These are phyloP conservation scores for Phytophthora sp. DNA, from an alignment of 352 stramenopile species.

Conservation along the genomic window DNA sequence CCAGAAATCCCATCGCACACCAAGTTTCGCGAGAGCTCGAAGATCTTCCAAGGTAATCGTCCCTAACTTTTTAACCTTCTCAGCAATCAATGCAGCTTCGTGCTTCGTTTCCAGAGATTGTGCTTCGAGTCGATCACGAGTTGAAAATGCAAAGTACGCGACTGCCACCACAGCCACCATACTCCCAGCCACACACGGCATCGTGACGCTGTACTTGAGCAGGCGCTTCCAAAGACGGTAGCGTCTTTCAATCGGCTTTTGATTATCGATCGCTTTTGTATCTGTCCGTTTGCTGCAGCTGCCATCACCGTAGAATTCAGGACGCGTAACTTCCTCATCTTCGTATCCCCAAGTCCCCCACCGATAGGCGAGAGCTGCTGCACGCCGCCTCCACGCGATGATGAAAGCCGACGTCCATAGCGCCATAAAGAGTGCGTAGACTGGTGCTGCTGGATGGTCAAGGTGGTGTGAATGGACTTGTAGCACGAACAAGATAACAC, in stretches of 20 bases:
- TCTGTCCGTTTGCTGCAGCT: constrained; percentile 1
- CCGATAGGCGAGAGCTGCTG: constrained; percentile 80
- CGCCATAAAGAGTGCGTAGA: constrained; percentile 91
- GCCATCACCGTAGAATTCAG: constrained; percentile 78
- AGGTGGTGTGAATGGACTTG: constrained; percentile 70
- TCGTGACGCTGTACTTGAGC: constrained; percentile 78
- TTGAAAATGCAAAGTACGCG: constrained; percentile 76
- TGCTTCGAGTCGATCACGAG: constrained; percentile 74
- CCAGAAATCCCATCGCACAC: constrained; percentile 84
- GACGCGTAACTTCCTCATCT: constrained; percentile 78
- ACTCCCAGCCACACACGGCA: constrained; percentile 60
- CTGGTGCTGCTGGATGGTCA: constrained; percentile 77
- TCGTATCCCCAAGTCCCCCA: constrained; percentile 93
- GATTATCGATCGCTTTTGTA: not conserved
- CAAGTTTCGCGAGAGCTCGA: constrained; percentile 52
- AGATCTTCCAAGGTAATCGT: constrained; percentile 69
- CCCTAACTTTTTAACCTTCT: constrained; percentile 54
- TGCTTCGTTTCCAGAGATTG: constrained; percentile 53
- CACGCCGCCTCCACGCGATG: constrained; percentile 84
- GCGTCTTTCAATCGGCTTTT: constrained; percentile 21
- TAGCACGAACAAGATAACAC: constrained; percentile 70
- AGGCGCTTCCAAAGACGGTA: constrained; percentile 82
- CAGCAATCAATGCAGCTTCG: constrained; percentile 47
- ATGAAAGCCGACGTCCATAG: constrained; percentile 91
- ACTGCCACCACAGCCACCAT: constrained; percentile 66